A percentile compares a stretch with the other conserved stretches of the same genome.
Conservation (phyloP, 441 rosid genomes). For the Manihot esculenta region DNA sequence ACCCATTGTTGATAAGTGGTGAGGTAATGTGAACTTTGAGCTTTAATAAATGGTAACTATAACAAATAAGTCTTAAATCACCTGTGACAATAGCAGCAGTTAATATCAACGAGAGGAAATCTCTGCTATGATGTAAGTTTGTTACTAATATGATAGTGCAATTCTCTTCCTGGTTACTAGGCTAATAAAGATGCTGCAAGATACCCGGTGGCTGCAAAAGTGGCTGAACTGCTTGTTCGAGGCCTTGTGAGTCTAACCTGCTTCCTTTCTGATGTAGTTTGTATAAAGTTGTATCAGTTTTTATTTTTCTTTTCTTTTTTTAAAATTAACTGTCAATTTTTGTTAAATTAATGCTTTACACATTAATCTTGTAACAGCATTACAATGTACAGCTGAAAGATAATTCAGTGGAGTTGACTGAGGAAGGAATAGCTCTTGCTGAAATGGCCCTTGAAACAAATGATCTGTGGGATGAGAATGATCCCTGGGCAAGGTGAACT, state of each 20-base stretch:
- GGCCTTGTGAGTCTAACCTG: slow-evolving; percentile 59
- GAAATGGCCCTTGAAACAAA: slow-evolving; percentile 96
- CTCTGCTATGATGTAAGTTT: slow-evolving; percentile 17
- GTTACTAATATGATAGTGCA: slow-evolving; percentile 20
- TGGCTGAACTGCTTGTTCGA: slow-evolving; percentile 83
- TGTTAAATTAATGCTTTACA: slow-evolving; percentile 8
- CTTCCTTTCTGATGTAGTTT: slow-evolving; percentile 18
- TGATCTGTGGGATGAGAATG: slow-evolving; percentile 97
- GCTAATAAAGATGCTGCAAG: slow-evolving; percentile 92
- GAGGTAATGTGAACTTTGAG: slow-evolving; percentile 58
- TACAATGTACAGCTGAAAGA: slow-evolving; percentile 86
- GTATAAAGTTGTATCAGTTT: background rate
- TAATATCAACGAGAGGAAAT: background rate
- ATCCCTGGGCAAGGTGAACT: slow-evolving; percentile 94
- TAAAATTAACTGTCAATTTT: slow-evolving; percentile 11
- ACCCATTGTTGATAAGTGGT: slow-evolving; percentile 93
- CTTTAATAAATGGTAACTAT: slow-evolving; percentile 14
- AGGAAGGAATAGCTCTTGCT: slow-evolving; percentile 88
- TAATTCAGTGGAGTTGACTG: slow-evolving; percentile 96
- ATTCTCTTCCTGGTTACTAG: slow-evolving; percentile 39
- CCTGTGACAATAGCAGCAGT: background rate
- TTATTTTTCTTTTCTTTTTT: too few species aligned
- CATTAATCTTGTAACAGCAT: slow-evolving; percentile 52
- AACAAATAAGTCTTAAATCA: slow-evolving; percentile 5
- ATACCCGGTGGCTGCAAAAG: slow-evolving; percentile 97